These are phyloP conservation scores for Starmerella bacillaris DNA, from an alignment of 805 yeast genomes.

Conservation along the genomic window DNA sequence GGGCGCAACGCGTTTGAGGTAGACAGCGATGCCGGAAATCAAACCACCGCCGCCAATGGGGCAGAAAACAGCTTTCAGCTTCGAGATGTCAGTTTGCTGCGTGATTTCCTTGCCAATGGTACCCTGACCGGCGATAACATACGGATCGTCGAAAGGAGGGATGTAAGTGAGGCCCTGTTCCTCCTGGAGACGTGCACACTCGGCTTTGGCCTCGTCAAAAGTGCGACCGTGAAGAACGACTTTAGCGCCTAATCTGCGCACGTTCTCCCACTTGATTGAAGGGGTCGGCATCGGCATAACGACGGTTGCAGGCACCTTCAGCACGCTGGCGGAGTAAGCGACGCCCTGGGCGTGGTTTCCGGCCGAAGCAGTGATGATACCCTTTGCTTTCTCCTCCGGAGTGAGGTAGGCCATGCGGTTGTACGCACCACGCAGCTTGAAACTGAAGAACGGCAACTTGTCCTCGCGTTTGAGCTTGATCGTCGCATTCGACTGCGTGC, in stretches of 20 bases:
- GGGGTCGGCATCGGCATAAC: slow-evolving; percentile 98
- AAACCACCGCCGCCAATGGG: slow-evolving; percentile 98
- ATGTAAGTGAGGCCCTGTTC: slow-evolving; percentile 67
- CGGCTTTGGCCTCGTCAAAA: slow-evolving; percentile 85
- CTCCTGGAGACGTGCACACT: slow-evolving; percentile 54
- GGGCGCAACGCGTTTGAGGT: slow-evolving; percentile 91
- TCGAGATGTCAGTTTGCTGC: slow-evolving; percentile 64
- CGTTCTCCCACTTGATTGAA: slow-evolving; percentile 80
- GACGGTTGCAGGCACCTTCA: slow-evolving; percentile 83
- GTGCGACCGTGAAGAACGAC: slow-evolving; percentile 88
- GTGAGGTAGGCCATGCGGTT: slow-evolving; percentile 81
- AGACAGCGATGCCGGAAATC: slow-evolving; percentile 76
- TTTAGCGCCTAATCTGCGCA: slow-evolving; percentile 78
- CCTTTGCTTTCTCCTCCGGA: slow-evolving; percentile 42
- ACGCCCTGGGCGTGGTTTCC: slow-evolving; percentile 99
- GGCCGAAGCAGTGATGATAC: slow-evolving; percentile 96
- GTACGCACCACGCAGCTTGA: slow-evolving; percentile 93
- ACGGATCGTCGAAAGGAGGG: slow-evolving; percentile 98
- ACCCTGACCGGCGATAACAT: slow-evolving; percentile 97
- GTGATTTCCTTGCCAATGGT: slow-evolving; percentile 86
- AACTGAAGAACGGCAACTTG: slow-evolving; percentile 81
- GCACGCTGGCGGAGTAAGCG: slow-evolving; percentile 70
- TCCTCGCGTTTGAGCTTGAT: slow-evolving; percentile 82
- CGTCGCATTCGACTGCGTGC: slow-evolving; percentile 57
- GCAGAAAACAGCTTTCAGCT: slow-evolving; percentile 70